A percentile compares a stretch with the other conserved stretches of the same genome.
Conservation (phyloP, 1,284 basidiomycete genomes). For the Salmacisia buchloeana region DNA sequence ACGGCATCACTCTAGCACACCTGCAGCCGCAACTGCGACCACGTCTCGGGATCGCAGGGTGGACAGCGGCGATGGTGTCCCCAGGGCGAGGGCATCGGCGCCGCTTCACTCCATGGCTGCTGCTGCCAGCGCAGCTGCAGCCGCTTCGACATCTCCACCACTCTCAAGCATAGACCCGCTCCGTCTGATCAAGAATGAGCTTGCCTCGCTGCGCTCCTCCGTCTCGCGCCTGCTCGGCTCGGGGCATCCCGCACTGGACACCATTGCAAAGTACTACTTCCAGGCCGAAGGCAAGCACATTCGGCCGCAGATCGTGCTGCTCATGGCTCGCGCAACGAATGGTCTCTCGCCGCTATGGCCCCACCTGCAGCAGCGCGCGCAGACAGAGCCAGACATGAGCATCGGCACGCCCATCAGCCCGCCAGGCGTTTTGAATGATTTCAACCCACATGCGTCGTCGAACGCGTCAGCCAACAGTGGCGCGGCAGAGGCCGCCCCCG, state of each 20-base stretch:
- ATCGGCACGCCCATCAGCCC: slow-evolving; percentile 67
- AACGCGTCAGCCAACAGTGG: slow-evolving; percentile 50
- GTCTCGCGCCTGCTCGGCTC: slow-evolving; percentile 77
- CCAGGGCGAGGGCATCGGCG: no score
- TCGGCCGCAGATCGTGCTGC: slow-evolving; percentile 79
- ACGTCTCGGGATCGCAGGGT: no score
- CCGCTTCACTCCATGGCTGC: no score
- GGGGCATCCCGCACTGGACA: slow-evolving; percentile 77
- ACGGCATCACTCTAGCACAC: no score
- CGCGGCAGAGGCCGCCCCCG: background rate
- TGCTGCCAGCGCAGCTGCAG: no score
- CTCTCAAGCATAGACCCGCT: slow-evolving; percentile 2
- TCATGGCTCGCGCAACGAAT: slow-evolving; percentile 87
- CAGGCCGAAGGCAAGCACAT: slow-evolving; percentile 69
- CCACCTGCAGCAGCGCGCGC: slow-evolving; percentile 49
- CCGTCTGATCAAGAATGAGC: slow-evolving; percentile 51
- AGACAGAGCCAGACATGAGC: slow-evolving; percentile 38
- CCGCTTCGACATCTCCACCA: no score
- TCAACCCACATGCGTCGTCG: slow-evolving; percentile 64
- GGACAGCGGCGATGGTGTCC: no score
- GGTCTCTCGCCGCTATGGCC: slow-evolving; percentile 60
- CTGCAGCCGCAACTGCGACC: no score
- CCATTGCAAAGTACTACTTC: slow-evolving; percentile 91
- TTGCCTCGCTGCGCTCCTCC: slow-evolving; percentile 67
- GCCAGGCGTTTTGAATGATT: slow-evolving; percentile 73